Conservation (phyloP, 768 basidiomycete genomes). For the Coprinopsis cinerea region DNA sequence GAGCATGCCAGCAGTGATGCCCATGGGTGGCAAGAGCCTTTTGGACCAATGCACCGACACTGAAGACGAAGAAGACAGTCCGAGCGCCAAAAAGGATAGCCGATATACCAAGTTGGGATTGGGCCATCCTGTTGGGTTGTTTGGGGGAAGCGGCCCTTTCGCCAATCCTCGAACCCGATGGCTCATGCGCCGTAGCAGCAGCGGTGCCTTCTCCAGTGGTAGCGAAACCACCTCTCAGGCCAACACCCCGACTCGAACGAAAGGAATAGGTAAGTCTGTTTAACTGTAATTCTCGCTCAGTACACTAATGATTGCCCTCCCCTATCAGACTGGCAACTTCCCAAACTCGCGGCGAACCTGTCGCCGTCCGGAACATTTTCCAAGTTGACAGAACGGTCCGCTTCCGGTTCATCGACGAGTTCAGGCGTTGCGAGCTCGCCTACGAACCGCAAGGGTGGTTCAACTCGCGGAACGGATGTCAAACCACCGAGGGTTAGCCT, state of each 20-base stretch:
- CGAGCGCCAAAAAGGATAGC: constrained; percentile 41
- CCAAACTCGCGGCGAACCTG: constrained; percentile 37
- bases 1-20: constrained; percentile 72
- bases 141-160: constrained; percentile 21
- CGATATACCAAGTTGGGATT: constrained; percentile 54
- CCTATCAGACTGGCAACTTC: constrained; percentile 50
- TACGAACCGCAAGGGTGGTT: constrained; percentile 26
- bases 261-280: constrained; percentile 38
- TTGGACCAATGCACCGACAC: constrained; percentile 48
- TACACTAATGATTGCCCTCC: constrained; percentile 10
- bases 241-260: constrained; percentile 59
- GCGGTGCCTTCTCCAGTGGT: constrained; percentile 74
- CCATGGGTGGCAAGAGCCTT: constrained; percentile 26
- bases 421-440: constrained; percentile 44
- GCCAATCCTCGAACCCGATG: constrained; percentile 45
- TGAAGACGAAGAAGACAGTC: constrained; percentile 65
- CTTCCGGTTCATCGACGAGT: constrained; percentile 55
- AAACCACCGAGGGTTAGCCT: constrained; percentile 18
- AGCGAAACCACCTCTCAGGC: constrained; percentile 55
- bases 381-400: constrained; percentile 39
- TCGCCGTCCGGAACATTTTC: constrained; percentile 40
- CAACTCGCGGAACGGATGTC: constrained; percentile 16
- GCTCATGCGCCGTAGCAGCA: constrained; percentile 74
- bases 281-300: constrained; percentile 6
- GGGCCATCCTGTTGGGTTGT: constrained; percentile 44